Evolutionary conservation across 805 yeast genomes (phyloP).

Genomic region (Groenewaldozyma tartarivorans): DNA sequence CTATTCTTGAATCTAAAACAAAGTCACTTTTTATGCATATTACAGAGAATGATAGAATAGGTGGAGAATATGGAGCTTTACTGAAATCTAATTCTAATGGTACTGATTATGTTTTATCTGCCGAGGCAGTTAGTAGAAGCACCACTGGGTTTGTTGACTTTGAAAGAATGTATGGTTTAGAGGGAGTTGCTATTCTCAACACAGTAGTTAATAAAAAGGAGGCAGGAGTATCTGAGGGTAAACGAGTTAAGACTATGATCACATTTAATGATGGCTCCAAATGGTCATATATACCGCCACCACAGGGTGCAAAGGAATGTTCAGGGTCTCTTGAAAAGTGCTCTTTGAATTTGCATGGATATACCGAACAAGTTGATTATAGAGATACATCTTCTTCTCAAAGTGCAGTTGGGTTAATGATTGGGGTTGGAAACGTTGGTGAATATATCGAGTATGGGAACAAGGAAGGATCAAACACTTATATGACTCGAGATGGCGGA

Average conservation of each 20-base stretch:
- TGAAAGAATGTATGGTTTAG: slow-evolving; percentile 72
- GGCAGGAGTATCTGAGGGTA: slow-evolving; percentile 36
- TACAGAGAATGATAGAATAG: slow-evolving; percentile 46
- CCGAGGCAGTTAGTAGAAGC: slow-evolving; percentile 68
- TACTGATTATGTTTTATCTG: slow-evolving; percentile 64
- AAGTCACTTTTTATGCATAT: slow-evolving; percentile 75
- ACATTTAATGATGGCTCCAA: slow-evolving; percentile 88
- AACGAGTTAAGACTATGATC: slow-evolving; percentile 59
- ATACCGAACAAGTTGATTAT: slow-evolving; percentile 73
- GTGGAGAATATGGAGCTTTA: slow-evolving; percentile 63
- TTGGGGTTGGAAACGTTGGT: slow-evolving; percentile 95
- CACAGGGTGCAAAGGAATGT: slow-evolving; percentile 56
- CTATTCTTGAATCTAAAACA: slow-evolving; percentile 64
- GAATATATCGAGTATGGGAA: slow-evolving; percentile 35
- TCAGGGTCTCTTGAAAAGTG: slow-evolving; percentile 46
- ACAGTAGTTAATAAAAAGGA: slow-evolving; percentile 36
- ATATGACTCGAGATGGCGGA: slow-evolving; percentile 84
- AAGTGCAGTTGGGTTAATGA: slow-evolving; percentile 79
- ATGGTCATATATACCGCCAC: slow-evolving; percentile 70
- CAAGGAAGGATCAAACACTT: slow-evolving; percentile 50
- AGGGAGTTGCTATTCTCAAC: slow-evolving; percentile 75
- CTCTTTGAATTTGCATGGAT: slow-evolving; percentile 80
- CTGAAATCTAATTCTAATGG: slow-evolving; percentile 89
- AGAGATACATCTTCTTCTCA: slow-evolving; percentile 83
- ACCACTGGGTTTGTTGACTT: slow-evolving; percentile 72